phyloP scores from a whole-genome alignment of 805 yeast genomes.

The Metschnikowia cubensis region DNA sequence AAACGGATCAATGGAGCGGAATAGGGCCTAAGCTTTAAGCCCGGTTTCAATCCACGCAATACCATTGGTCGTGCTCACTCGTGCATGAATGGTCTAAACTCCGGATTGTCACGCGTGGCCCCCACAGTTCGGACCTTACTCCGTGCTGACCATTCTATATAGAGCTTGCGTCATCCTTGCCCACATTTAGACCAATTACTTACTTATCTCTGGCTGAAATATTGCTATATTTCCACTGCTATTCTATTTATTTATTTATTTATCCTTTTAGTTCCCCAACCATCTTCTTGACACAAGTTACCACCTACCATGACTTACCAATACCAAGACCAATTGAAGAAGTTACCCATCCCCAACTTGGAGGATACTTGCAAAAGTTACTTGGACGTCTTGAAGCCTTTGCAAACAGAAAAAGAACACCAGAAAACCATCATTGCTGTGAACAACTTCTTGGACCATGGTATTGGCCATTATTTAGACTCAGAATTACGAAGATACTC shows the following conservation, averaged over 20 bases:
- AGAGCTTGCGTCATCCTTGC: conserved; percentile 1
- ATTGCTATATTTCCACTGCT: not conserved
- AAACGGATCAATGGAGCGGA: not conserved
- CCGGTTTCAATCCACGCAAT: not conserved
- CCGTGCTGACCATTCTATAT: conserved; percentile 7
- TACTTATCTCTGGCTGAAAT: not conserved
- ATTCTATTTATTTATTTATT: not conserved
- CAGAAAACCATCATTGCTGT: conserved; percentile 57
- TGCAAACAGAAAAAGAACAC: conserved; percentile 77
- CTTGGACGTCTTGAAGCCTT: conserved; percentile 64
- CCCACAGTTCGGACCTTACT: conserved; percentile 19
- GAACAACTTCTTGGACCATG: conserved; percentile 46
- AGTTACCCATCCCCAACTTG: conserved; percentile 79
- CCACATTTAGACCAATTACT: not conserved
- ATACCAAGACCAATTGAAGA: conserved; percentile 53
- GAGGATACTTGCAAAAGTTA: conserved; percentile 63
- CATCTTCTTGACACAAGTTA: not conserved
- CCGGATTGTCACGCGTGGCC: conserved; percentile 9
- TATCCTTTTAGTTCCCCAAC: not conserved
- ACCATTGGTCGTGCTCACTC: conserved; percentile 2
- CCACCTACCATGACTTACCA: conserved; percentile 41
- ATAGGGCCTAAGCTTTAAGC: not conserved
- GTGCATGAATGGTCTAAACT: conserved; percentile 3
- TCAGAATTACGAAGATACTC: conserved; percentile 59
- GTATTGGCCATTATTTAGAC: conserved; percentile 57